Conservation (phyloP, 768 basidiomycete species). For the Serendipita sp. region DNA sequence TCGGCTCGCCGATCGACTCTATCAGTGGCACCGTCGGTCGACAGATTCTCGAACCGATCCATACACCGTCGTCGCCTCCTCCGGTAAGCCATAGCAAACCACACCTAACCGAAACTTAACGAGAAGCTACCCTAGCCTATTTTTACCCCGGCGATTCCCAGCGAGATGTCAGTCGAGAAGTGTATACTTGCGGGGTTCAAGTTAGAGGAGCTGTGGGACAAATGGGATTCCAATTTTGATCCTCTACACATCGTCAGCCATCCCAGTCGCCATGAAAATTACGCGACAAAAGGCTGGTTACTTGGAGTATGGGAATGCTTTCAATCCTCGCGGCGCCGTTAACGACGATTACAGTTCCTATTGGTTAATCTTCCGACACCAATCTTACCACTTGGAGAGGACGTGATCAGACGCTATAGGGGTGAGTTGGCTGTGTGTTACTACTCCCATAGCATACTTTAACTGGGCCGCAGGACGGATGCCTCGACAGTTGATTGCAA, state of each 20-base stretch:
- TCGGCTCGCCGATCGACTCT: neutral
- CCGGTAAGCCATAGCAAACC: neutral
- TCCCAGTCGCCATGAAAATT: neutral
- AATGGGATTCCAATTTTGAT: neutral
- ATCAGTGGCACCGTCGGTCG: neutral
- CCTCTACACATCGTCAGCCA: neutral
- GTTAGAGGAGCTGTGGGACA: neutral
- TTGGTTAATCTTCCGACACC: neutral
- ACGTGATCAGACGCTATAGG: neutral
- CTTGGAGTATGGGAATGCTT: neutral
- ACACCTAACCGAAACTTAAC: neutral
- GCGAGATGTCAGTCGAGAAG: neutral
- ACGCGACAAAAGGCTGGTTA: neutral
- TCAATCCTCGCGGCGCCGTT: neutral
- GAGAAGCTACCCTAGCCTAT: neutral
- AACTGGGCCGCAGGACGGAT: neutral
- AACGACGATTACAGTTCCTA: neutral
- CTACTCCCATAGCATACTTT: neutral
- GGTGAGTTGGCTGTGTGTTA: neutral
- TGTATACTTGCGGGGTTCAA: neutral
- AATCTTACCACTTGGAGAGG: neutral
- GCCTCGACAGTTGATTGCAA: neutral
- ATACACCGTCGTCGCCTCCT: neutral
- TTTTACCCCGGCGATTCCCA: neutral
- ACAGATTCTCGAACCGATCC: neutral